phyloP scores from a whole-genome alignment of 495 filamentous ascomycete species.

The Annulohypoxylon bovei region DNA sequence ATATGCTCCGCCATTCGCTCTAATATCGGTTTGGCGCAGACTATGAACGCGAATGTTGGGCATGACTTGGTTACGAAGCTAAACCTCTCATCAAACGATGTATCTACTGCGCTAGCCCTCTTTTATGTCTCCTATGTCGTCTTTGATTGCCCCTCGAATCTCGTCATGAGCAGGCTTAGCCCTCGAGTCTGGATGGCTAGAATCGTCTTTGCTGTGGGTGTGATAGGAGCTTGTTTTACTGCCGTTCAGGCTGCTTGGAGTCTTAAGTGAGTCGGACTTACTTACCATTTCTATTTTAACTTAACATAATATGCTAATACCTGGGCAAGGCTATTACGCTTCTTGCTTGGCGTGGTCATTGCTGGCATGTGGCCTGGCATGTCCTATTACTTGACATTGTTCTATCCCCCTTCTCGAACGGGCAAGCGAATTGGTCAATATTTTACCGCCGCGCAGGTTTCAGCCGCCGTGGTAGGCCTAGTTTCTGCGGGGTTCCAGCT shows the following conservation, averaged over 20 bases:
- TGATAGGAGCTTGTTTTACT: constrained; percentile 84
- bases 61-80: constrained; percentile 77
- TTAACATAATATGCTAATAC: neutral
- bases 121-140: constrained; percentile 93
- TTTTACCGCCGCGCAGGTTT: constrained; percentile 89
- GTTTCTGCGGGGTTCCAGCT: constrained; percentile 92
- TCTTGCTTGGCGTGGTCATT: constrained; percentile 86
- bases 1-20: constrained; percentile 90
- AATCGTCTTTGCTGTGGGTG: constrained; percentile 86
- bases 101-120: constrained; percentile 82
- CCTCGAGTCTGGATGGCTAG: constrained; percentile 93
- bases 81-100: constrained; percentile 73
- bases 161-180: constrained; percentile 85
- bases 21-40: constrained; percentile 89
- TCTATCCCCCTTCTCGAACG: constrained; percentile 86
- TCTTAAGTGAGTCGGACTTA: constrained; percentile 80
- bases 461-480: constrained; percentile 87
- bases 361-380: constrained; percentile 97
- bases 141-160: constrained; percentile 88
- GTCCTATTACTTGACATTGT: constrained; percentile 91
- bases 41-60: constrained; percentile 76
- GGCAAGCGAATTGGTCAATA: constrained; percentile 90
- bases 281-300: no score
- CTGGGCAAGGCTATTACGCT: constrained; percentile 72
- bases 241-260: constrained; percentile 85